Percentiles rank a stretch among this genome's conserved stretches.
Conservation (phyloP, 208 protist genomes). For the Acanthamoeba triangularis region DNA sequence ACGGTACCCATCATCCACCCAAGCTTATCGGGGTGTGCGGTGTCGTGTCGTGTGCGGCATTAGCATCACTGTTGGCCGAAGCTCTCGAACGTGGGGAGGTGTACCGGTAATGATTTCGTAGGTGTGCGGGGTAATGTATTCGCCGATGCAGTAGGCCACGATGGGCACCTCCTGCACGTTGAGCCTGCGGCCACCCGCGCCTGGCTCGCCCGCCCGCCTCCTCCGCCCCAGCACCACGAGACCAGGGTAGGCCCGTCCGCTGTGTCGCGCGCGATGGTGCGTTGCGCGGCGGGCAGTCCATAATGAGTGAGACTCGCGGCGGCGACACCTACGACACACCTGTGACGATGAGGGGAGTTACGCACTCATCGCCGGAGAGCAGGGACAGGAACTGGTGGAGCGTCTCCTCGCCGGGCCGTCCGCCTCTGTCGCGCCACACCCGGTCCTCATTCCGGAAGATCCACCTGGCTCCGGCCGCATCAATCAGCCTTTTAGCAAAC, state of each 20-base stretch:
- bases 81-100: neutral
- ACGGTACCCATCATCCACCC: conserved; percentile 17
- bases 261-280: neutral
- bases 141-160: conserved; percentile 19
- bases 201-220: neutral
- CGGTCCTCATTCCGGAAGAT: conserved; percentile 76
- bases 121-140: neutral
- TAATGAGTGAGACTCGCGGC: too few relatives aligned
- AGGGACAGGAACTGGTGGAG: neutral
- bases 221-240: neutral
- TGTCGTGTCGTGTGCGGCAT: too few relatives aligned
- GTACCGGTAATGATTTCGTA: neutral
- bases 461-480: conserved; percentile 10
- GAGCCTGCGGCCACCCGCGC: neutral
- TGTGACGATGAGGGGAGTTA: neutral
- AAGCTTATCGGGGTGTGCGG: neutral
- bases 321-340: too few relatives aligned
- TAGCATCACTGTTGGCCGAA: neutral
- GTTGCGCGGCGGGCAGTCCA: too few relatives aligned
- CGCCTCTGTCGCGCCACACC: conserved; percentile 76
- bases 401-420: conserved; percentile 58
- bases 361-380: neutral
- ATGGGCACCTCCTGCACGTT: neutral
- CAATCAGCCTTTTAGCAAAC: too few relatives aligned
- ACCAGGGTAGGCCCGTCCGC: neutral